These are phyloP conservation scores for Poa pratensis DNA, from an alignment of 176 grass and related monocot species.

Conservation along the genomic window DNA sequence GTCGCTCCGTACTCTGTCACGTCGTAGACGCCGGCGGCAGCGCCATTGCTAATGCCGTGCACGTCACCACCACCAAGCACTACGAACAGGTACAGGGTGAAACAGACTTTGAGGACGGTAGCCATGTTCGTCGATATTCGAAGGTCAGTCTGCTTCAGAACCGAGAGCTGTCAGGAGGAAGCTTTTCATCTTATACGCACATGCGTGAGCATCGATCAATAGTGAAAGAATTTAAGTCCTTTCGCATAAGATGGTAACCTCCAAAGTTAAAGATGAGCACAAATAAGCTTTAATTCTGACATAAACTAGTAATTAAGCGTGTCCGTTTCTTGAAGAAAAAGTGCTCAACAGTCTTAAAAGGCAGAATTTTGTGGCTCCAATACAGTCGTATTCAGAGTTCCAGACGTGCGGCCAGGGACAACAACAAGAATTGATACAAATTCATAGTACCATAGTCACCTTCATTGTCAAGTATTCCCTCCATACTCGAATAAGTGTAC, in stretches of 20 bases:
- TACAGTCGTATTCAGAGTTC: no score
- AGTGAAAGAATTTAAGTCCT: not conserved
- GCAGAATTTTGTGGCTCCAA: no score
- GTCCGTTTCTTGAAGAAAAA: no score
- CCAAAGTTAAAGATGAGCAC: not conserved
- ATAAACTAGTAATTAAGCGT: no score
- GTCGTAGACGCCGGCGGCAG: conserved; percentile 28
- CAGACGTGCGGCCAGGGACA: no score
- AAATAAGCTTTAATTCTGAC: not conserved
- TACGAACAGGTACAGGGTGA: not conserved
- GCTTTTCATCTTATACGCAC: not conserved
- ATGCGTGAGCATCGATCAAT: not conserved
- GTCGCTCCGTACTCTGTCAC: conserved; percentile 49
- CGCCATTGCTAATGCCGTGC: not conserved
- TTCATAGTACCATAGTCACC: no score
- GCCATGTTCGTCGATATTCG: not conserved
- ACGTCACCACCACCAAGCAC: not conserved
- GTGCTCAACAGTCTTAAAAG: no score
- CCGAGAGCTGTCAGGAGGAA: not conserved
- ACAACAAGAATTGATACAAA: no score
- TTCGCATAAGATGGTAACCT: conserved; percentile 7
- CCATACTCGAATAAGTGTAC: no score
- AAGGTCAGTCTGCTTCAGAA: not conserved
- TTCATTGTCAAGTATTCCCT: no score
- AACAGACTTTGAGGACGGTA: not conserved